Percentiles rank a stretch among this genome's conserved stretches.
Conservation (phyloP, 352 stramenopile genomes). For the Phytophthora lateralis region DNA sequence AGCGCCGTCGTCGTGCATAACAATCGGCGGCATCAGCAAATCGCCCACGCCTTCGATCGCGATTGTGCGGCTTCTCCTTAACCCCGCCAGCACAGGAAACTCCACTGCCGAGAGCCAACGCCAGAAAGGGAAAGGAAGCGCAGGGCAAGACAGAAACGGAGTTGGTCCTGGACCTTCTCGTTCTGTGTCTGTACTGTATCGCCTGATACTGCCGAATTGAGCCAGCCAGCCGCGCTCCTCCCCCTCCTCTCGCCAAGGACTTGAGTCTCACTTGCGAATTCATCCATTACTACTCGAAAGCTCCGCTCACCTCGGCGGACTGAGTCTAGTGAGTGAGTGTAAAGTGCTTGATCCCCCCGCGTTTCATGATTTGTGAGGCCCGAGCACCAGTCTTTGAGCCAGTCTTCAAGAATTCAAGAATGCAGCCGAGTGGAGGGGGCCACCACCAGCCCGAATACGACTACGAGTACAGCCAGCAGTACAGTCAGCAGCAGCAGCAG, state of each 20-base stretch:
- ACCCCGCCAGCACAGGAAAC: constrained; percentile 30
- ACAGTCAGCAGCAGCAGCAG: constrained; percentile 23
- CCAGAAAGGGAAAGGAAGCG: constrained; percentile 44
- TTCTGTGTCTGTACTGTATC: constrained; percentile 20
- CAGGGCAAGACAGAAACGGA: constrained; percentile 38
- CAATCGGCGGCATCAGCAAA: constrained; percentile 44
- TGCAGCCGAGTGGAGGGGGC: constrained; percentile 35
- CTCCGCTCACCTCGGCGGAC: constrained; percentile 1
- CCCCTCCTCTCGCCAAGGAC: constrained; percentile 11
- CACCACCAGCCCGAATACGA: constrained; percentile 31
- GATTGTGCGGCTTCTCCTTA: constrained; percentile 46
- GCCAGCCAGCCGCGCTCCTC: constrained; percentile 26
- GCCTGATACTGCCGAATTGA: constrained; percentile 40
- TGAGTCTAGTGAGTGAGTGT: constrained; percentile 1
- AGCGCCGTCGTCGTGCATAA: constrained; percentile 25
- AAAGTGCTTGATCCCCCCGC: not conserved
- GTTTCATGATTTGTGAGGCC: constrained; percentile 43
- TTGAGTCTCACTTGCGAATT: constrained; percentile 48
- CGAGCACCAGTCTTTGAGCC: constrained; percentile 37
- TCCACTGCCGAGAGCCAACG: constrained; percentile 36
- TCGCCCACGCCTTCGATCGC: constrained; percentile 15
- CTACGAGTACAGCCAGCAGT: constrained; percentile 33
- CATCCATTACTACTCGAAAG: constrained; percentile 38
- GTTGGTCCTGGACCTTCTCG: constrained; percentile 36
- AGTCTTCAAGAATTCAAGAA: constrained; percentile 44